Evolutionary conservation across 2,329 filamentous ascomycete species (phyloP), one percentile per base, ranked within the genome.

Genomic region (Parascedosporium putredinis): DNA sequence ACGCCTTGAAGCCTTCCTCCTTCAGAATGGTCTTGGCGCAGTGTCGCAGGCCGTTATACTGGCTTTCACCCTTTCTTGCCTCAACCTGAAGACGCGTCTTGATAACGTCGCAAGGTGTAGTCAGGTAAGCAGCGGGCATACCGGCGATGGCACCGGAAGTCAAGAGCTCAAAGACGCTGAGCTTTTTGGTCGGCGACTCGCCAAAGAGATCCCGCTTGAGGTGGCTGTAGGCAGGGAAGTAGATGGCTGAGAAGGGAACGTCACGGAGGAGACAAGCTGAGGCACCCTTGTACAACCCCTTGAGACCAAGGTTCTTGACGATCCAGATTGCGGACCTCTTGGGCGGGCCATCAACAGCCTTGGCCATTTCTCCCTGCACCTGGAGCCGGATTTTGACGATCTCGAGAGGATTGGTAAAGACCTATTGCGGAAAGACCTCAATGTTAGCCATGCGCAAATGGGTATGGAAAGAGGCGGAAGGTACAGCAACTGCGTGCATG

Each of bases 341-440:
- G 48, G 87, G 88, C n/a, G 51, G 50, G 52, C 83, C 84, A 55
- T 93, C 86, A 23, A 88, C 81, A 45, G 76, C 86, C 73, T 96
- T 97, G 56, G 88, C 84, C 38, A 96, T 83, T 69, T 98, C 93
- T 52, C 93, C 93, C 72, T 98, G 93, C 22, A 98, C 86, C 68
- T 98, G 93, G 49, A 98, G 81, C 57, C 93, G 86, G 64, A 98
- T 98, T 76, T 98, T 98, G 73, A 98, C 93, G 62, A 98, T 98
- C 67, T 98, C 93, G 16, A 98, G 81, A 23, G 93, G 93, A 67
- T 97, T 98, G 58, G 89, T 96, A 70, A 97, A 97, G 59, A 96
- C 82, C 87, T 90, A 20, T 18, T 24, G 8, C 6, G 20, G 14
- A 33, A 18, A 12, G 18, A 12, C 8, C 8, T 4, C 6, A 23